Conservation (phyloP, 1,284 basidiomycete genomes). For the Stereum hirsutum region DNA sequence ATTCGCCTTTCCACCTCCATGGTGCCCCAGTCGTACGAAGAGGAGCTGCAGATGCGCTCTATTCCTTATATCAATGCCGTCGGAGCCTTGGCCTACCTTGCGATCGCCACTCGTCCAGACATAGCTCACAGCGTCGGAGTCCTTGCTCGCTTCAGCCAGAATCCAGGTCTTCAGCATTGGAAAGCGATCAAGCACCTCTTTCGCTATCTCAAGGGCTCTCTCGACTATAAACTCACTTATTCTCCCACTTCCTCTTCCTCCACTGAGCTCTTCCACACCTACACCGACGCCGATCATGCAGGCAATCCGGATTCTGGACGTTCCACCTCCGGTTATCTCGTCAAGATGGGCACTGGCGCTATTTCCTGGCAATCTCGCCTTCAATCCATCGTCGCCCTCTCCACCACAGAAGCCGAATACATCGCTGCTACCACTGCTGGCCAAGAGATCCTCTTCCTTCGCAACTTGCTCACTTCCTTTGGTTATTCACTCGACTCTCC, state of each 20-base stretch:
- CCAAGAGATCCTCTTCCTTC: constrained; percentile 19
- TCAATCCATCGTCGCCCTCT: constrained; percentile 9
- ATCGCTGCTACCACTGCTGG: constrained; percentile 17
- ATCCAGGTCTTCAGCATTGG: constrained; percentile 18
- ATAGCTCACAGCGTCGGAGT: constrained; percentile 19
- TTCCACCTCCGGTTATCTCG: constrained; percentile 5
- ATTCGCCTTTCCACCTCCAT: constrained; percentile 5
- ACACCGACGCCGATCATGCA: constrained; percentile 4
- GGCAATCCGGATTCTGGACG: constrained; percentile 1
- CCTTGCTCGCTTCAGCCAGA: constrained; percentile 16
- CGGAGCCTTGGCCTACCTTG: constrained; percentile 2
- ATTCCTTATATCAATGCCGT: constrained; percentile 3
- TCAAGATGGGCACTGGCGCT: constrained; percentile 3
- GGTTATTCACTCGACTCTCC: constrained; percentile 3
- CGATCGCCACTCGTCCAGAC: constrained; percentile 19
- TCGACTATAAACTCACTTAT: background rate
- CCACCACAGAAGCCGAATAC: constrained; percentile 18
- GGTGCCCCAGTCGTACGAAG: background rate
- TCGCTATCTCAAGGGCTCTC: constrained; percentile 16
- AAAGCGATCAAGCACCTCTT: constrained; percentile 18
- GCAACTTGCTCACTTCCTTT: constrained; percentile 16
- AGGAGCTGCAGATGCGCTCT: background rate
- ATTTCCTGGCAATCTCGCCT: constrained; percentile 7
- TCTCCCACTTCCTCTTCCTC: constrained; percentile 3
- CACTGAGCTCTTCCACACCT: constrained; percentile 1